Evolutionary conservation across 2,329 filamentous ascomycete species (phyloP), one percentile per base, ranked within the genome.

Genomic region (Colletotrichum somersetense): DNA sequence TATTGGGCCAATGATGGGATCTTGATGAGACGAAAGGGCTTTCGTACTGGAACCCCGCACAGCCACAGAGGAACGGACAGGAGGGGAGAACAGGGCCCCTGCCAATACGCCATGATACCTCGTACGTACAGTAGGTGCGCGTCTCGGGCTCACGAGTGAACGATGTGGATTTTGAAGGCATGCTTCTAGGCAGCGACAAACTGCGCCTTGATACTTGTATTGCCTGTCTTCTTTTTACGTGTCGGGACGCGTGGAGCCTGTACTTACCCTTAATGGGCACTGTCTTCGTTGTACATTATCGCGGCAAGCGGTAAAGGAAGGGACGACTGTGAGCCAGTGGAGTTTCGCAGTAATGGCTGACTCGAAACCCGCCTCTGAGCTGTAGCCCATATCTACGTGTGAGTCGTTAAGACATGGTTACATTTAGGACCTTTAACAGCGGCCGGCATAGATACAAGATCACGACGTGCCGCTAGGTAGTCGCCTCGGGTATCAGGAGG

Each of bases 1-100:
- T 50, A 20, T 12, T 58, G 38, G 26, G 52, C 30, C 50, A 42
- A 42, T 59, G 42, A 62, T 14, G 44, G 59, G 44, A 38, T 52
- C 26, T 52, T 26, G 35, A 64, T 72, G 46, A 61, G 70, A 72
- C 55, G 70, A 65, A 18, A 42, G 11, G 40, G 44, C 53, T 10
- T 40, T 35, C 57, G 50, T 33, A 55, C 59, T 69, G 53, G 59
- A 69, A 63, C 63, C 59, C 62, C 55, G 61, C 70, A 72, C 66
- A 65, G 70, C 66, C 70, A 72, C 70, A 70, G 46, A 44, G 23
- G 52, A 65, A 52, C 38, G 30, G 52, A 66, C 26, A 33, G n/a
- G 46, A 14, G 10, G 38, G 38, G 23, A 30, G 46, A 42, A 38
- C 12, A 10, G 46, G 33, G 8, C 8, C 12, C 42, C 38, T 35